These are phyloP conservation scores for Paramecium sonneborni DNA, from an alignment of 73 alveolate species.

Conservation along the genomic window DNA sequence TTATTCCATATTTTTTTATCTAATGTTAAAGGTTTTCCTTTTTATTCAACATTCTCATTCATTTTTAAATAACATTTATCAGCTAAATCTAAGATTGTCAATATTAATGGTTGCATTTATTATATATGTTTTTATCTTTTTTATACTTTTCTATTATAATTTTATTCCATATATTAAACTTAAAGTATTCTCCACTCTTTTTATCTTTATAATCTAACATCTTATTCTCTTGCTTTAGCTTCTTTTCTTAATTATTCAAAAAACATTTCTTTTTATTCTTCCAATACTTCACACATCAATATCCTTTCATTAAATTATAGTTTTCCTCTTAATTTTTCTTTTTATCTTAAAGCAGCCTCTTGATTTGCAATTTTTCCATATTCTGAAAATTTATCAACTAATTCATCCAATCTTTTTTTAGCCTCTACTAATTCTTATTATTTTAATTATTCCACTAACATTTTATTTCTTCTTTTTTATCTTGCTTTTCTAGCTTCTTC, in stretches of 20 bases:
- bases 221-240: conserved; percentile 41
- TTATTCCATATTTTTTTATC: conserved; percentile 38
- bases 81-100: conserved; percentile 23
- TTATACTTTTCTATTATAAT: background rate
- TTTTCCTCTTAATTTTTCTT: background rate
- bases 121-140: conserved; percentile 20
- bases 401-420: background rate
- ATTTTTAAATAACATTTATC: conserved; percentile 37
- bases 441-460: conserved; percentile 25
- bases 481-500: conserved; percentile 56
- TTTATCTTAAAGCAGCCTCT: background rate
- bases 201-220: background rate
- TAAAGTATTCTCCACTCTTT: conserved; percentile 30
- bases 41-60: background rate
- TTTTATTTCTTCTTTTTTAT: conserved; percentile 17
- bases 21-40: background rate
- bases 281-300: background rate
- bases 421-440: conserved; percentile 37
- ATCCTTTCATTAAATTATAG: background rate
- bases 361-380: background rate
- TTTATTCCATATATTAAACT: conserved; percentile 34
- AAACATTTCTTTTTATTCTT: conserved; percentile 11
- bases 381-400: background rate
- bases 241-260: conserved; percentile 15
- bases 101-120: conserved; percentile 45